phyloP scores from a whole-genome alignment of 352 stramenopile genomes.

The Globisporangium apiculatum region DNA sequence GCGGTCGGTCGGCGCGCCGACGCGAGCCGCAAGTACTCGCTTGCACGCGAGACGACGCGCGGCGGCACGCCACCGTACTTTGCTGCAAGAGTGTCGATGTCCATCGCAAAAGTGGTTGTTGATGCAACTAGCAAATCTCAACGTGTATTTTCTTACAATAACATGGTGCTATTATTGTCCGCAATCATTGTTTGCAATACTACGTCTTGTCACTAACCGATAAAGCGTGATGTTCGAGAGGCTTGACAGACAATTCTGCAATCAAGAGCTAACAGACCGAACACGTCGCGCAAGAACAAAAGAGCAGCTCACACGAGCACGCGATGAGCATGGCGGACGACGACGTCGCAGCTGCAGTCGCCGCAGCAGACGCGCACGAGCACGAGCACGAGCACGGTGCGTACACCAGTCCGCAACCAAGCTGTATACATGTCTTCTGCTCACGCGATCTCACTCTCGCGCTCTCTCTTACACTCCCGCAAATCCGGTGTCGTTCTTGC shows the following conservation, averaged over 20 bases:
- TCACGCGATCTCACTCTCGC: no score
- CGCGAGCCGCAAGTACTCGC: constrained; percentile 48
- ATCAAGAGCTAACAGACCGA: no score
- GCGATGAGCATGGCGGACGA: background rate
- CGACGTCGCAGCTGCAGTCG: background rate
- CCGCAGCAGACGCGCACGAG: background rate
- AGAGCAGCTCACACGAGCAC: background rate
- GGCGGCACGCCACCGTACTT: constrained; percentile 51
- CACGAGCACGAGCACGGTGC: background rate
- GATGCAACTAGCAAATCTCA: constrained; percentile 11
- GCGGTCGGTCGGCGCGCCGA: constrained; percentile 31
- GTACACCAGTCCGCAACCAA: background rate
- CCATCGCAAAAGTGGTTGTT: constrained; percentile 23
- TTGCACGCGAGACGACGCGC: constrained; percentile 34
- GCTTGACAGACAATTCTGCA: no score
- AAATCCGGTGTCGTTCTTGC: background rate
- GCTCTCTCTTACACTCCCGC: background rate
- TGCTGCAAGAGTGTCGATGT: constrained; percentile 34
- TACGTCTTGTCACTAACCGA: no score
- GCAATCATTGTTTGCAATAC: no score
- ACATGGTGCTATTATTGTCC: no score
- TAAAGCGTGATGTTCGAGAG: no score
- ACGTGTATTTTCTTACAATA: background rate
- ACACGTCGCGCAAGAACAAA: background rate
- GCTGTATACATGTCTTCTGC: no score